Conservation (phyloP, 2,329 filamentous ascomycete genomes). For the Nannizziopsis arthrosporioides region DNA sequence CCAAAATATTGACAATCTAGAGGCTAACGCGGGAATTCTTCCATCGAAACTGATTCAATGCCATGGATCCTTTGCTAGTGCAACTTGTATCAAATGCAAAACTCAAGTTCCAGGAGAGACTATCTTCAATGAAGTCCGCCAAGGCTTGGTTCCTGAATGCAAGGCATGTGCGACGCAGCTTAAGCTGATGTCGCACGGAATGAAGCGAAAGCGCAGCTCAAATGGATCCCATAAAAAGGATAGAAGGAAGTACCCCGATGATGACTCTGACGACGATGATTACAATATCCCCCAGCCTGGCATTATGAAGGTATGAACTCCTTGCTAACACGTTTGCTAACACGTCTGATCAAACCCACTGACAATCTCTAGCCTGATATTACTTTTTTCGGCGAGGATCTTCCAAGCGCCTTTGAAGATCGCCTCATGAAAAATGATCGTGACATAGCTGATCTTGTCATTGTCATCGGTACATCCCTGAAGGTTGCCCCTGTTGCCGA, state of each 20-base stretch:
- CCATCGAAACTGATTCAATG: conserved; percentile 83
- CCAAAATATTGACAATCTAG: conserved; percentile 96
- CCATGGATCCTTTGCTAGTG: conserved; percentile 89
- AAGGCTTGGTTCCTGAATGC: conserved; percentile 66
- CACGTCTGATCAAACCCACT: background rate
- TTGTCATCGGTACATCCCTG: conserved; percentile 91
- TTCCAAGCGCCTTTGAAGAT: conserved; percentile 71
- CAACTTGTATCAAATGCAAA: conserved; percentile 73
- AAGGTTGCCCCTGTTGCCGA: conserved; percentile 94
- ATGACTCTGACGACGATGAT: conserved; percentile 46
- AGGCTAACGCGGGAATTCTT: conserved; percentile 70
- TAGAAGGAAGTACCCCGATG: conserved; percentile 45
- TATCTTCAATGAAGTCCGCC: conserved; percentile 69
- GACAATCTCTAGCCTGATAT: conserved; percentile 61
- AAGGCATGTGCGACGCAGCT: conserved; percentile 53
- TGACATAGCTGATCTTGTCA: conserved; percentile 70
- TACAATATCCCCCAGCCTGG: conserved; percentile 58
- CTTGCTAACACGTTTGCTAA: background rate
- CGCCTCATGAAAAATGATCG: conserved; percentile 73
- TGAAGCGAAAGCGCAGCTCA: conserved; percentile 43
- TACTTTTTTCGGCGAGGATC: conserved; percentile 88
- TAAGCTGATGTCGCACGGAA: conserved; percentile 34
- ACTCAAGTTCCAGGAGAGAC: conserved; percentile 60
- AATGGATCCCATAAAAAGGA: conserved; percentile 38
- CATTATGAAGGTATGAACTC: conserved; percentile 56